Evolutionary conservation across 805 yeast species (phyloP).

Genomic region (Zygosaccharomyces bisporus): DNA sequence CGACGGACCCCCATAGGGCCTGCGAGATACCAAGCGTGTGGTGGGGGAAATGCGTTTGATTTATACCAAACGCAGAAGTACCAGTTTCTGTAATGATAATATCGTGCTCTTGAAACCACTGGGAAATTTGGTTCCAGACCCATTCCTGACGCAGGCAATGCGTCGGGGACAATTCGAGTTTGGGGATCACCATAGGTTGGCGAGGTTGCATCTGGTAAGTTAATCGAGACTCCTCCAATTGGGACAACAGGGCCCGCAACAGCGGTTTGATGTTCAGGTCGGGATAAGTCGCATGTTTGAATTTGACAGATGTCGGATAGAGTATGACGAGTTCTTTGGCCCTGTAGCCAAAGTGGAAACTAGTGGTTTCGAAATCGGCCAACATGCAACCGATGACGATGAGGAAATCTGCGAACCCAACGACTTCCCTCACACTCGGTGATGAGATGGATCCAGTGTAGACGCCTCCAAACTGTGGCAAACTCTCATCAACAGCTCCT

Average conservation of each 20-base stretch:
- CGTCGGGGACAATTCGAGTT: slow-evolving; percentile 17
- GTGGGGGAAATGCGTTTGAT: slow-evolving; percentile 53
- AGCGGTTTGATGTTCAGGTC: slow-evolving; percentile 51
- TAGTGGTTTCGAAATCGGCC: slow-evolving; percentile 58
- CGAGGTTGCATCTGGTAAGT: slow-evolving; percentile 13
- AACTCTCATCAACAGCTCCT: slow-evolving; percentile 56
- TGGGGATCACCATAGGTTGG: slow-evolving; percentile 29
- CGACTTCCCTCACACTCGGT: slow-evolving; percentile 44
- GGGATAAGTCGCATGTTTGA: slow-evolving; percentile 49
- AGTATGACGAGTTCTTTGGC: slow-evolving; percentile 53
- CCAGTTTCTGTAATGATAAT: slow-evolving; percentile 61
- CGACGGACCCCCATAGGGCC: slow-evolving; percentile 64
- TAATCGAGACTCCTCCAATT: slow-evolving; percentile 32
- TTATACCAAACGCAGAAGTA: slow-evolving; percentile 59
- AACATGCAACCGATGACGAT: slow-evolving; percentile 58
- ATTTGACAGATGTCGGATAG: slow-evolving; percentile 53
- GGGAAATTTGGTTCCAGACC: slow-evolving; percentile 50
- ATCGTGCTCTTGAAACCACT: slow-evolving; percentile 54
- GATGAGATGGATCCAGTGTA: slow-evolving; percentile 57
- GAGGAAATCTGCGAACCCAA: slow-evolving; percentile 56
- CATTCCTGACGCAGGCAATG: slow-evolving; percentile 40
- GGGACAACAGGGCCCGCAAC: slow-evolving; percentile 27
- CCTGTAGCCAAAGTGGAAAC: slow-evolving; percentile 50
- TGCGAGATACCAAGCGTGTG: slow-evolving; percentile 53
- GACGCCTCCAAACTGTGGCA: slow-evolving; percentile 55